phyloP scores from a whole-genome alignment of 2,329 filamentous ascomycete species.

The Ceratocystis eucalypticola region DNA sequence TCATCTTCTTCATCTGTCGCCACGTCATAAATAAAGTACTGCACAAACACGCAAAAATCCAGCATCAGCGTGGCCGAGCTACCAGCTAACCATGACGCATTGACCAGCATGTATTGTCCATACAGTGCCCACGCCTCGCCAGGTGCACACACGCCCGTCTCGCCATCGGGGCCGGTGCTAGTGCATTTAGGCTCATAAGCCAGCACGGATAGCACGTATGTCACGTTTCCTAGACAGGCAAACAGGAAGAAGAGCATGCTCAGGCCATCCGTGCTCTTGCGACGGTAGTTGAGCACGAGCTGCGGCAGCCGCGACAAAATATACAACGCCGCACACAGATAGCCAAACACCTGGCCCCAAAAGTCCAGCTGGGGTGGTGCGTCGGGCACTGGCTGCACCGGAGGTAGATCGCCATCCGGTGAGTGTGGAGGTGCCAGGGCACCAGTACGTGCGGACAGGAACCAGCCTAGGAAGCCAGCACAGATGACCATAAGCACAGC shows the following conservation, averaged over 20 bases:
- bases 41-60: slow-evolving; percentile 74
- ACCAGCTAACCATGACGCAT: slow-evolving; percentile 79
- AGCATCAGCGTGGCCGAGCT: slow-evolving; percentile 77
- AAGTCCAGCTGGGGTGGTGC: slow-evolving; percentile 48
- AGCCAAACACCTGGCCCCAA: slow-evolving; percentile 83
- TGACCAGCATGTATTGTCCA: slow-evolving; percentile 71
- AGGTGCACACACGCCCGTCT: slow-evolving; percentile 38
- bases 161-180: slow-evolving; percentile 20
- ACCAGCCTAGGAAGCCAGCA: slow-evolving; percentile 79
- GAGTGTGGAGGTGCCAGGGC: background rate
- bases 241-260: slow-evolving; percentile 94
- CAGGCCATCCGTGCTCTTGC: slow-evolving; percentile 86
- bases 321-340: slow-evolving; percentile 79
- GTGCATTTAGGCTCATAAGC: slow-evolving; percentile 68
- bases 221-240: slow-evolving; percentile 87
- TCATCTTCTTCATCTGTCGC: slow-evolving; percentile 28
- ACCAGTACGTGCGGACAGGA: slow-evolving; percentile 41
- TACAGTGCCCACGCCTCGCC: slow-evolving; percentile 59
- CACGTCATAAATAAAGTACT: slow-evolving; percentile 74
- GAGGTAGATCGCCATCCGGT: slow-evolving; percentile 25
- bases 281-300: slow-evolving; percentile 77
- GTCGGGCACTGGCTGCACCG: slow-evolving; percentile 25
- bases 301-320: slow-evolving; percentile 83
- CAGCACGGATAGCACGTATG: slow-evolving; percentile 82
- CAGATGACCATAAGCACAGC: slow-evolving; percentile 69